Base-by-base conservation (phyloP, 129 eudicot species). In the Lonicera japonica region DNA sequence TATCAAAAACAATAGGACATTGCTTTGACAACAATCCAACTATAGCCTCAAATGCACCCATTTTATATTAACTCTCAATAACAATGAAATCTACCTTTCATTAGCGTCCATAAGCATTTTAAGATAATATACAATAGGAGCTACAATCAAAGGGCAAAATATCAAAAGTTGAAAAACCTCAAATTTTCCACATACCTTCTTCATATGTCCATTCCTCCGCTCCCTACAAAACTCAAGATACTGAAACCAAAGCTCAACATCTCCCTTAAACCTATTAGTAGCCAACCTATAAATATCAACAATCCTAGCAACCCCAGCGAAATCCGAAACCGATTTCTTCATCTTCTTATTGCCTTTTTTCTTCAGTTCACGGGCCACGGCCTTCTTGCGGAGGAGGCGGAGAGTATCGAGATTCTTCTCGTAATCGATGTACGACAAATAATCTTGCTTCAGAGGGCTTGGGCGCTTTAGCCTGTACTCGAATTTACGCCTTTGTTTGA, bases 401-500 rank as follows among this genome's bases (percentile, higher is more conserved):
- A 91, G 78, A 3, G 74, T 60, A 18, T 91, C 96, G 2, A 91
- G 63, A 21, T 68, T 56, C 64, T 75, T 84, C 73, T 91, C 97
- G 54, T 84, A 87, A 21, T 87, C 90, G 29, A 87, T 87, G 69
- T 87, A 91, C 7, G 85, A 73, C 25, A 91, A 22, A 66, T 75
- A 91, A 52, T 91, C 97, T 17, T 71, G 72, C 67, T 87, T 91
- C 15, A 87, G 48, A 2, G 95, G 97, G 54, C 90, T 82, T 5
- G 95, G 96, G 0, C 97, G 76, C 73, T 84, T 79, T 14, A 91
- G 77, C 0, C 97, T 60, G 72, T 84, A 91, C 83, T 91, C 97
- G 56, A 87, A 91, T 54, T 91, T 87, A n/a, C 95, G 85, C 21
- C 97, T 77, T 69, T 82, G 83, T 54, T 84, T 84, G 5, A 89